Percentiles rank a stretch among this genome's conserved stretches.
Evolutionary conservation across 768 basidiomycete species (phyloP).

Genomic region (Pleurotus salmoneostramineus): DNA sequence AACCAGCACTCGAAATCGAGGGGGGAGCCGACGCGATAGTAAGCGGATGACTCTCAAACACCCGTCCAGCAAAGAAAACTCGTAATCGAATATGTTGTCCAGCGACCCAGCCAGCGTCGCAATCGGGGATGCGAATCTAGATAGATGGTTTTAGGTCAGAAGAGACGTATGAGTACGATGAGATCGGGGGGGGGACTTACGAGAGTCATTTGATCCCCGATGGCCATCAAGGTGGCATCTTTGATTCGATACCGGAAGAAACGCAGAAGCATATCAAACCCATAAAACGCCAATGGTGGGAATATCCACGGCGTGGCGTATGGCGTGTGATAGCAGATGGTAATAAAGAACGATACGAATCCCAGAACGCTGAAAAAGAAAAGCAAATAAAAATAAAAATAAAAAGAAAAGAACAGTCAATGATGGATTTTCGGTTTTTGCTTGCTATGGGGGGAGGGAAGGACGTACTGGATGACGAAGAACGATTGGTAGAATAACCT

Average conservation of each 20-base stretch:
- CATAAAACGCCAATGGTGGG: slow-evolving; percentile 80
- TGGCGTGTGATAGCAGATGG: slow-evolving; percentile 78
- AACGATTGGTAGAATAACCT: slow-evolving; percentile 65
- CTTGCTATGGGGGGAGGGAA: too few species aligned
- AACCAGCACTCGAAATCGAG: slow-evolving; percentile 27
- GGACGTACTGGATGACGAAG: slow-evolving; percentile 72
- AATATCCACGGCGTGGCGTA: slow-evolving; percentile 84
- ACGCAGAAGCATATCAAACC: slow-evolving; percentile 68
- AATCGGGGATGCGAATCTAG: slow-evolving; percentile 49
- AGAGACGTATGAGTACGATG: too few species aligned
- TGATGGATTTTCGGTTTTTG: too few species aligned
- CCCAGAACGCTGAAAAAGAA: slow-evolving; percentile 40
- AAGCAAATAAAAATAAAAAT: not conserved
- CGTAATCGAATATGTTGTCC: slow-evolving; percentile 79
- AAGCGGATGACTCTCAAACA: slow-evolving; percentile 81
- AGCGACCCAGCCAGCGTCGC: slow-evolving; percentile 64
- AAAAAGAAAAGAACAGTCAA: too few species aligned
- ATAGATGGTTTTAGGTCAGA: too few species aligned
- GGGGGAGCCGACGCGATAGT: slow-evolving; percentile 71
- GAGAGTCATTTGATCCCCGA: slow-evolving; percentile 67
- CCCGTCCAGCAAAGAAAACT: slow-evolving; percentile 51
- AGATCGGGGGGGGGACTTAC: slow-evolving; percentile 17
- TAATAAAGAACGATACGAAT: slow-evolving; percentile 59
- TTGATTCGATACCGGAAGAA: slow-evolving; percentile 50
- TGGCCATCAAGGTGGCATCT: slow-evolving; percentile 64